Percentiles rank a stretch among this genome's conserved stretches.
Evolutionary conservation across 2,329 filamentous ascomycete species (phyloP).

Genomic region (Diplodia intermedia): DNA sequence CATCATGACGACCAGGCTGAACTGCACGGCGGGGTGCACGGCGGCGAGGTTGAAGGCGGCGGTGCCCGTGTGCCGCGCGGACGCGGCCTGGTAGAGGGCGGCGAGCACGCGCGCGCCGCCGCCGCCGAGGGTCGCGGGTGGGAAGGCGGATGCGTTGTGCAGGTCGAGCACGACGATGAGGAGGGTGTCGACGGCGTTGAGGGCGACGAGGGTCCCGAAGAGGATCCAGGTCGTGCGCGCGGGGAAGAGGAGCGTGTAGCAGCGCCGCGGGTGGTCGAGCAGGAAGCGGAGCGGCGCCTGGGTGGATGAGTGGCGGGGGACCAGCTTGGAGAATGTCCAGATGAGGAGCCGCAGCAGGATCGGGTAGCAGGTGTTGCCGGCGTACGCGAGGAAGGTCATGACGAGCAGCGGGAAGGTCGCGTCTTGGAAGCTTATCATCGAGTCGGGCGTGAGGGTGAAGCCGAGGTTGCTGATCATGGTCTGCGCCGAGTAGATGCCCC

Average conservation of each 20-base stretch:
- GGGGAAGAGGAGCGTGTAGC: conserved; percentile 69
- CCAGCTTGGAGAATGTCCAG: conserved; percentile 61
- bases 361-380: conserved; percentile 65
- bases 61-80: conserved; percentile 55
- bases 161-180: conserved; percentile 47
- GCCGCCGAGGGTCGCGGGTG: conserved; percentile 47
- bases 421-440: conserved; percentile 66
- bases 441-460: conserved; percentile 62
- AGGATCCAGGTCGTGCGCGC: conserved; percentile 64
- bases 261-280: conserved; percentile 67
- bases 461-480: conserved; percentile 63
- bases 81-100: conserved; percentile 65
- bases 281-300: conserved; percentile 62
- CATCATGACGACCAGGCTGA: conserved; percentile 68
- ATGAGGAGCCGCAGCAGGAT: conserved; percentile 64
- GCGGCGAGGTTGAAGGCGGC: conserved; percentile 54
- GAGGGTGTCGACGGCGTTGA: conserved; percentile 59
- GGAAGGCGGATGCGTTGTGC: conserved; percentile 55
- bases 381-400: conserved; percentile 58
- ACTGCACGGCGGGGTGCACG: conserved; percentile 62
- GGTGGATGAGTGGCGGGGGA: conserved; percentile 49
- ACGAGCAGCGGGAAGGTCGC: conserved; percentile 56
- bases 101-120: conserved; percentile 58
- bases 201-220: conserved; percentile 55
- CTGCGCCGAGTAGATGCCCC: conserved; percentile 52